These are phyloP conservation scores for Neophaeococcomyces mojaviensis DNA, from an alignment of 2,329 filamentous ascomycete species.

Conservation along the genomic window DNA sequence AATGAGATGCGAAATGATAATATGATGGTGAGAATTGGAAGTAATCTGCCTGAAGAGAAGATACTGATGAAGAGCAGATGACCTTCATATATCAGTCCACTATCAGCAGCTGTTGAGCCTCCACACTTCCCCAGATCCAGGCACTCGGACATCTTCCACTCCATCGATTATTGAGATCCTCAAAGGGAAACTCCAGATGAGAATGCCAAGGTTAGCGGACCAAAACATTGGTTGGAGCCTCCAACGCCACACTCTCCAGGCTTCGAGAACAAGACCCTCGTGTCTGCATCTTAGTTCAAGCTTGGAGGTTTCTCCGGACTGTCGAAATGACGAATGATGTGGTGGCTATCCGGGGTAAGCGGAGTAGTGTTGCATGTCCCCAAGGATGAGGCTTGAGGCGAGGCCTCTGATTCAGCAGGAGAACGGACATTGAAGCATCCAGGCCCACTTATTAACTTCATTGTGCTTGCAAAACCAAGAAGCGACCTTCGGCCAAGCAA, in stretches of 20 bases:
- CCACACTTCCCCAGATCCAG: background rate
- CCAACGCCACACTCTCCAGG: no score
- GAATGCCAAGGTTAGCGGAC: background rate
- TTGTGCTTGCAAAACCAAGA: no score
- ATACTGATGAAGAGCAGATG: background rate
- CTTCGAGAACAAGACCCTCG: no score
- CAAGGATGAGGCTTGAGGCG: no score
- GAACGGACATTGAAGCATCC: background rate
- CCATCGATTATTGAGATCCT: background rate
- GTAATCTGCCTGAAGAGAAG: background rate
- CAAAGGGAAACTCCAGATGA: background rate
- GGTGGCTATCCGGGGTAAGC: no score
- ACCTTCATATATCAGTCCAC: constrained; percentile 3
- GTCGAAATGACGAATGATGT: no score
- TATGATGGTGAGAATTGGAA: background rate
- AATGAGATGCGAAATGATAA: background rate
- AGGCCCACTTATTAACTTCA: no score
- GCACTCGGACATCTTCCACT: no score
- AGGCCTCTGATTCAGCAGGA: background rate
- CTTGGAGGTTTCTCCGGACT: no score
- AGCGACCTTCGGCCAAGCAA: background rate
- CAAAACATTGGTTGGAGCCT: background rate
- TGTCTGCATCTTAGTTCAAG: no score
- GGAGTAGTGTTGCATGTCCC: no score
- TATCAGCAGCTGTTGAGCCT: background rate